Conservation (phyloP, 805 yeast genomes). For the Candida morakotiae region DNA sequence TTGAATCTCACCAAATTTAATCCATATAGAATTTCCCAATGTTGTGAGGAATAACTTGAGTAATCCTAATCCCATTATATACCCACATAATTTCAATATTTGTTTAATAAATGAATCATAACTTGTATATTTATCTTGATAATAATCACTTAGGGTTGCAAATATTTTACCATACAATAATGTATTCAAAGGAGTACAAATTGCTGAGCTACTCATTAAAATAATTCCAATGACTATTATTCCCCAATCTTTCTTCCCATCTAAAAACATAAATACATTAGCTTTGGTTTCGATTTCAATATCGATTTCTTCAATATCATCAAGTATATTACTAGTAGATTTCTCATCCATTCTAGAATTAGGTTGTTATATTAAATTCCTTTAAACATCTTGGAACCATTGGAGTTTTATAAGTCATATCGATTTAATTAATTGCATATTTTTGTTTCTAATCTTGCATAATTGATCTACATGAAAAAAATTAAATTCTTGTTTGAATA, state of each 20-base stretch:
- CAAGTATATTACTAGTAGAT: not conserved
- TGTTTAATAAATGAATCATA: slow-evolving; percentile 20
- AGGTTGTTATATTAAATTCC: too few species aligned
- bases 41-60: slow-evolving; percentile 37
- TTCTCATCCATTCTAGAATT: too few species aligned
- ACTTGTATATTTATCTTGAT: slow-evolving; percentile 25
- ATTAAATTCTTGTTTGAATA: not conserved
- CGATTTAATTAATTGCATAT: slow-evolving; percentile 6
- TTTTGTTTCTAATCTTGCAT: slow-evolving; percentile 12
- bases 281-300: not conserved
- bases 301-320: not conserved
- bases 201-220: slow-evolving; percentile 48
- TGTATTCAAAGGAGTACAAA: slow-evolving; percentile 58
- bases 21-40: slow-evolving; percentile 59
- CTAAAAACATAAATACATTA: slow-evolving; percentile 13
- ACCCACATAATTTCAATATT: slow-evolving; percentile 23
- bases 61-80: slow-evolving; percentile 30
- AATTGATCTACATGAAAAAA: slow-evolving; percentile 1
- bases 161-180: slow-evolving; percentile 67
- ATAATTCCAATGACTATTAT: slow-evolving; percentile 20
- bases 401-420: too few species aligned
- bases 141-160: slow-evolving; percentile 22
- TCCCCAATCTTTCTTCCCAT: slow-evolving; percentile 11
- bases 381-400: too few species aligned
- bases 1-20: slow-evolving; percentile 68